Evolutionary conservation across 495 filamentous ascomycete genomes (phyloP).

Genomic region (Daldinia caldariorum): DNA sequence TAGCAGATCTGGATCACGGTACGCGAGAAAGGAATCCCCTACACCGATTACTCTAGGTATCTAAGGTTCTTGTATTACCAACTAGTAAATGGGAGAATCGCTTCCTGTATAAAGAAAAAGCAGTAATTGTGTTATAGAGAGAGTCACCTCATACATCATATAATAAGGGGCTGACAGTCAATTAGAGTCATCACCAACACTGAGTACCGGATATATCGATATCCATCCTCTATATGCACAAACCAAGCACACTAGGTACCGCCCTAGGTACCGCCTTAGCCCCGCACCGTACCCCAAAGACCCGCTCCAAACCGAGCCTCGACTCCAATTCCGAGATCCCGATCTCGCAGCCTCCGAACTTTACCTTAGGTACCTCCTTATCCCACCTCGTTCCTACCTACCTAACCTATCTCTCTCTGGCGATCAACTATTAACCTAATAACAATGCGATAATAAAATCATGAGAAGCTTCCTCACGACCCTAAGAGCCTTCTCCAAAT

Average conservation of each 20-base stretch:
- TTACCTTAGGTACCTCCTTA: too few species aligned
- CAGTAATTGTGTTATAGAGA: too few species aligned
- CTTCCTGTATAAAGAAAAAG: too few species aligned
- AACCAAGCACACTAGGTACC: neutral
- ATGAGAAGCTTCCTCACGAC: constrained; percentile 39
- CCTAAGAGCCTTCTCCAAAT: constrained; percentile 19
- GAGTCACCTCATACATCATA: too few species aligned
- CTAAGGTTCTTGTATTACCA: too few species aligned
- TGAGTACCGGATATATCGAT: neutral
- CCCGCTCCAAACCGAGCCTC: neutral
- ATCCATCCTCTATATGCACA: neutral
- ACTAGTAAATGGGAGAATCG: too few species aligned
- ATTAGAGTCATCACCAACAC: neutral
- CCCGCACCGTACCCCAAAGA: neutral
- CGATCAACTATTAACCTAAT: neutral
- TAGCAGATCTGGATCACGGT: too few species aligned
- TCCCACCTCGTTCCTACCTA: neutral
- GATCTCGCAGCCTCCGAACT: constrained; percentile 6
- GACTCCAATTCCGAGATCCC: constrained; percentile 4
- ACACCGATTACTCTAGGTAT: too few species aligned
- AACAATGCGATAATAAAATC: constrained; percentile 31
- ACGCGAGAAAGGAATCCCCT: too few species aligned
- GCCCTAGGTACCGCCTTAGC: neutral
- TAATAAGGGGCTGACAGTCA: too few species aligned
- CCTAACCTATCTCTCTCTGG: too few species aligned